Percentiles rank a stretch among this genome's conserved stretches.
Evolutionary conservation across 164 flowering plant species (phyloP).

Genomic region (Chloranthus sessilifolius): DNA sequence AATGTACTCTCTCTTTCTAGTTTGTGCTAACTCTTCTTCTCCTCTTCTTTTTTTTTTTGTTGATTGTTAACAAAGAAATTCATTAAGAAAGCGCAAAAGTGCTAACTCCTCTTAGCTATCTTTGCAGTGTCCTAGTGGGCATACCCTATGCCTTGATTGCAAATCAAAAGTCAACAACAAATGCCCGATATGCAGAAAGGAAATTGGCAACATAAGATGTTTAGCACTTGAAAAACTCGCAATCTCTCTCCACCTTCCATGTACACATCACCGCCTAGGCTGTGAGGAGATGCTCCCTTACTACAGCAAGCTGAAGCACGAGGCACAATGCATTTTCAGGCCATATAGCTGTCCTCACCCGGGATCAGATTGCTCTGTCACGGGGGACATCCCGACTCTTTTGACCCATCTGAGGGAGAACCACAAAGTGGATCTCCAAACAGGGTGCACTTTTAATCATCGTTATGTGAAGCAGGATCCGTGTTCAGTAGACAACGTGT

Average conservation of each 20-base stretch:
- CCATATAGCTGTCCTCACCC: slow-evolving; percentile 27
- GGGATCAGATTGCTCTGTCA: slow-evolving; percentile 21
- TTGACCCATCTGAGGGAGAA: slow-evolving; percentile 18
- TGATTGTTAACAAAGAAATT: no score
- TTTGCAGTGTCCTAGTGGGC: slow-evolving; percentile 29
- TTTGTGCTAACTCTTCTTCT: no score
- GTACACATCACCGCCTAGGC: slow-evolving; percentile 17
- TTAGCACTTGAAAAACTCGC: slow-evolving; percentile 25
- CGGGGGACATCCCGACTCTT: slow-evolving; percentile 18
- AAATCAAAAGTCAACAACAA: slow-evolving; percentile 23
- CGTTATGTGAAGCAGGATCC: slow-evolving; percentile 30
- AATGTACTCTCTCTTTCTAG: no score
- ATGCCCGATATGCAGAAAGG: slow-evolving; percentile 28
- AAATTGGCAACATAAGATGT: slow-evolving; percentile 26
- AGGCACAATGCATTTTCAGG: slow-evolving; percentile 21
- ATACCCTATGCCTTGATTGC: slow-evolving; percentile 23
- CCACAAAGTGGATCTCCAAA: slow-evolving; percentile 28
- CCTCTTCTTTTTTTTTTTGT: no score
- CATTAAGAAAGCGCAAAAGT: neutral
- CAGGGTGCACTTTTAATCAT: slow-evolving; percentile 23
- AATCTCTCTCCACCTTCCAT: slow-evolving; percentile 17
- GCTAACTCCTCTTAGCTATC: neutral
- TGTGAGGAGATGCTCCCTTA: slow-evolving; percentile 26
- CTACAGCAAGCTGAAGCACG: slow-evolving; percentile 22
- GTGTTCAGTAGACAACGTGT: slow-evolving; percentile 22